A percentile compares a stretch with the other conserved stretches of the same genome.
phyloP scores from a whole-genome alignment of 176 grass and related monocot genomes.

The Tillandsia fasciculata region DNA sequence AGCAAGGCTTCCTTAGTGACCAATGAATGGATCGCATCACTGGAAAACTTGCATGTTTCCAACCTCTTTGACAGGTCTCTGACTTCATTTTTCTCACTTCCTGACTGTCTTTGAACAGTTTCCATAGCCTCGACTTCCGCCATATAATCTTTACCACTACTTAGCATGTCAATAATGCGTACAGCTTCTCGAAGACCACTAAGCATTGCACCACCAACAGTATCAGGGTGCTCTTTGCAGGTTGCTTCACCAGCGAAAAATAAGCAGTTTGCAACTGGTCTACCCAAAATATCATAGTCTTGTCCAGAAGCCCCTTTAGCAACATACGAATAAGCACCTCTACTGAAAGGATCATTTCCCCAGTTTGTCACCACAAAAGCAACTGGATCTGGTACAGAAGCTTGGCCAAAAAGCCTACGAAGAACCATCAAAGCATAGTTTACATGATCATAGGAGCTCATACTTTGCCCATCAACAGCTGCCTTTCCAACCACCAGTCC shows the following conservation, averaged over 20 bases:
- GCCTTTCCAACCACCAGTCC: slow-evolving; percentile 88
- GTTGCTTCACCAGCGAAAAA: slow-evolving; percentile 98
- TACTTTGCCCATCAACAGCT: slow-evolving; percentile 69
- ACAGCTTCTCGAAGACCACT: slow-evolving; percentile 96
- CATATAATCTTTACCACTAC: slow-evolving; percentile 69
- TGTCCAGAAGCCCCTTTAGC: slow-evolving; percentile 79
- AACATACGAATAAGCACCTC: slow-evolving; percentile 96
- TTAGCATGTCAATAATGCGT: slow-evolving; percentile 71
- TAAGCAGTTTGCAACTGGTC: slow-evolving; percentile 78
- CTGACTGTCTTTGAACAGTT: slow-evolving; percentile 56
- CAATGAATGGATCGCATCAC: slow-evolving; percentile 43
- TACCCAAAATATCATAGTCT: slow-evolving; percentile 94
- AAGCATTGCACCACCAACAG: slow-evolving; percentile 98
- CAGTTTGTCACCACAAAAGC: slow-evolving; percentile 95
- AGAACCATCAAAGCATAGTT: slow-evolving; percentile 81
- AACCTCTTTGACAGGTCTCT: slow-evolving; percentile 77
- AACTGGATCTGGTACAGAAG: slow-evolving; percentile 76
- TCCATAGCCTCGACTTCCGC: slow-evolving; percentile 85
- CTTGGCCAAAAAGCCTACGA: slow-evolving; percentile 69
- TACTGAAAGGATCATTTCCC: slow-evolving; percentile 90
- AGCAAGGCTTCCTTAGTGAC: slow-evolving; percentile 64
- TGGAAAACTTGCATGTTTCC: slow-evolving; percentile 66
- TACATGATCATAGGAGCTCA: slow-evolving; percentile 60
- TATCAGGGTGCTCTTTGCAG: slow-evolving; percentile 98
- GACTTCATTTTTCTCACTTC: slow-evolving; percentile 85